phyloP scores from a whole-genome alignment of 352 stramenopile genomes.

The Phytophthora foliorum region DNA sequence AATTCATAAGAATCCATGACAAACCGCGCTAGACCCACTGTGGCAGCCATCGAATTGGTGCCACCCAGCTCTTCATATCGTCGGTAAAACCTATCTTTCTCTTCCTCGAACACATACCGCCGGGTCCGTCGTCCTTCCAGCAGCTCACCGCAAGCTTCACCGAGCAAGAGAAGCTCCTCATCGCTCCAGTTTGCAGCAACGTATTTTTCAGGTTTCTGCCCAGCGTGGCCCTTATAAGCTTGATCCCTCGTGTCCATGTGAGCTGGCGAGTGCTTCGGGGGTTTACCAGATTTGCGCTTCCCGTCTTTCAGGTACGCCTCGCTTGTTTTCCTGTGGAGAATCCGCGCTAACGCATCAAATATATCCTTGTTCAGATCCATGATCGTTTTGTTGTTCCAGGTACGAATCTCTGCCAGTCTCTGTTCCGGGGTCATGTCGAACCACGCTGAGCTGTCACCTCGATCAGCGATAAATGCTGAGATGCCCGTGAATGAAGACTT shows the following conservation, averaged over 20 bases:
- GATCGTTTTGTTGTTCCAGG: constrained; percentile 45
- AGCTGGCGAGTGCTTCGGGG: neutral
- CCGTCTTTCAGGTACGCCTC: constrained; percentile 11
- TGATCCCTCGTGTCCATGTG: constrained; percentile 16
- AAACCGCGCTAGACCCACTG: constrained; percentile 41
- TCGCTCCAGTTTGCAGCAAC: constrained; percentile 43
- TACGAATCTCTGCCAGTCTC: constrained; percentile 35
- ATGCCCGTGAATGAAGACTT: constrained; percentile 43
- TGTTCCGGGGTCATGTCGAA: constrained; percentile 38
- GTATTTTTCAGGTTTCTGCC: constrained; percentile 36
- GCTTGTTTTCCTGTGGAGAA: constrained; percentile 29
- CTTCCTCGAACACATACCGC: constrained; percentile 53
- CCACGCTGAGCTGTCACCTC: constrained; percentile 33
- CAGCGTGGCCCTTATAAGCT: constrained; percentile 20
- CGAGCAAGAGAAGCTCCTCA: constrained; percentile 43
- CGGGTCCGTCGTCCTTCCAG: constrained; percentile 43
- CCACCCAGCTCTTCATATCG: constrained; percentile 47
- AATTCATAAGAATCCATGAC: constrained; percentile 59
- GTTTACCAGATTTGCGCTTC: constrained; percentile 18
- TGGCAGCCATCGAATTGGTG: constrained; percentile 30
- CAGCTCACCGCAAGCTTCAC: constrained; percentile 46
- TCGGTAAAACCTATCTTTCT: constrained; percentile 49
- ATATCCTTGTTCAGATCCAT: constrained; percentile 45
- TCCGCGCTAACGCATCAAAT: constrained; percentile 37
- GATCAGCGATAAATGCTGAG: constrained; percentile 35